Conservation (phyloP, 805 yeast species). For the Yamadazyma kitorensis region DNA sequence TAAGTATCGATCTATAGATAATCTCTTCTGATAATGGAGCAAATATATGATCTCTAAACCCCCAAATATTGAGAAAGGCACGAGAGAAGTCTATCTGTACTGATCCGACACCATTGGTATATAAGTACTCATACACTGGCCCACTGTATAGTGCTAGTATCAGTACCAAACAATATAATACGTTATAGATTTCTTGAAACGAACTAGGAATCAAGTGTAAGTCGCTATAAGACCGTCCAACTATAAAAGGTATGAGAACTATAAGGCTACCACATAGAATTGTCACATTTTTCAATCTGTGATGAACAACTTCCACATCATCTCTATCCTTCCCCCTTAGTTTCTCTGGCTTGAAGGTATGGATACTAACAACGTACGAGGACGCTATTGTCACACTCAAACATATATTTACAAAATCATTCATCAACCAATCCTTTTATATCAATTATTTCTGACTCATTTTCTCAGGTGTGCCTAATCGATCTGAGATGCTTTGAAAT, state of each 20-base stretch:
- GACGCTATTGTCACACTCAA: constrained; percentile 36
- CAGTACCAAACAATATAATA: constrained; percentile 11
- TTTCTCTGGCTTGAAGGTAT: constrained; percentile 31
- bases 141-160: constrained; percentile 46
- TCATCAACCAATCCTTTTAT: constrained; percentile 12
- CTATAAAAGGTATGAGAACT: constrained; percentile 28
- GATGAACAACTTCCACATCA: constrained; percentile 40
- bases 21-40: constrained; percentile 83
- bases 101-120: constrained; percentile 12
- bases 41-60: constrained; percentile 55
- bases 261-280: constrained; percentile 27
- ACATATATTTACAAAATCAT: constrained; percentile 1
- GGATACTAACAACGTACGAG: constrained; percentile 41
- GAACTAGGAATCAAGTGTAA: constrained; percentile 3
- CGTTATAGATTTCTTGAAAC: constrained; percentile 13
- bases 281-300: constrained; percentile 38
- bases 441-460: constrained; percentile 15
- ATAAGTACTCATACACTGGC: constrained; percentile 39
- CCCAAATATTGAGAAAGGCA: constrained; percentile 29
- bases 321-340: constrained; percentile 32
- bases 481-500: neutral
- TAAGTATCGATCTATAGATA: constrained; percentile 54
- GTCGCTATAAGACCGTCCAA: too few relatives aligned
- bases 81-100: constrained; percentile 10
- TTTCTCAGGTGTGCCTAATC: constrained; percentile 5